Base-by-base conservation (phyloP, 345 rosid species). In the Barbarea vulgaris region DNA sequence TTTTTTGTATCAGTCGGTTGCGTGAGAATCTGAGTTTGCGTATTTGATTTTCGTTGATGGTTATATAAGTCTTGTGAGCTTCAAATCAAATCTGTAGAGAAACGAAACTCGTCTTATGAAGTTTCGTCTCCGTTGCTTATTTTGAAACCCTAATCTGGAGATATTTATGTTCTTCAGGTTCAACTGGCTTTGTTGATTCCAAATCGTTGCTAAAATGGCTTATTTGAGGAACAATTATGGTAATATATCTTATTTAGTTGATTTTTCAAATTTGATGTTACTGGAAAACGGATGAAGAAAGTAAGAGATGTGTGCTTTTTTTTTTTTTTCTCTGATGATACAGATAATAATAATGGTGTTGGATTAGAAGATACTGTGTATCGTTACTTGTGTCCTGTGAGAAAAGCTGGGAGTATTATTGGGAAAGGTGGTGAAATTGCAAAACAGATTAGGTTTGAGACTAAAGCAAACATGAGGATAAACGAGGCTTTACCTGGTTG, bases 351-450 rank as follows among this genome's bases (percentile, higher is more conserved):
- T 17, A 74, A 46, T 65, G 85, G 77, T 11, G 85, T 63, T 59
- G 88, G 85, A n/a, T 66, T 79, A 0, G 85, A 84, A 52, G 91
- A 87, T 25, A 87, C 88, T 2, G 87, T 85, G 5, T 89, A 81
- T 69, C 88, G 91, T 22, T 89, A 85, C 75, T 68, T 89, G 65
- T 87, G 89, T 13, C 91, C 85, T 27, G 74, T 72, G 27, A 81
- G 73, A 72, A 89, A 72, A 81, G 84, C 84, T 60, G 94, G 91
- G 53, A 84, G 91, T 69, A 76, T 85, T 67, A 87, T 89, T 71
- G 93, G 93, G 2, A 82, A 78, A 34, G 94, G 94, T 44, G 94
- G 91, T 69, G 91, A 84, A 4, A 85, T 89, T 62, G 82, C 83
- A 4, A 87, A 89, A 52, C 88, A 87, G 67, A 73, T 87, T 18